Conservation (phyloP, 768 basidiomycete species). For the Boletus pseudo-olivaceus region DNA sequence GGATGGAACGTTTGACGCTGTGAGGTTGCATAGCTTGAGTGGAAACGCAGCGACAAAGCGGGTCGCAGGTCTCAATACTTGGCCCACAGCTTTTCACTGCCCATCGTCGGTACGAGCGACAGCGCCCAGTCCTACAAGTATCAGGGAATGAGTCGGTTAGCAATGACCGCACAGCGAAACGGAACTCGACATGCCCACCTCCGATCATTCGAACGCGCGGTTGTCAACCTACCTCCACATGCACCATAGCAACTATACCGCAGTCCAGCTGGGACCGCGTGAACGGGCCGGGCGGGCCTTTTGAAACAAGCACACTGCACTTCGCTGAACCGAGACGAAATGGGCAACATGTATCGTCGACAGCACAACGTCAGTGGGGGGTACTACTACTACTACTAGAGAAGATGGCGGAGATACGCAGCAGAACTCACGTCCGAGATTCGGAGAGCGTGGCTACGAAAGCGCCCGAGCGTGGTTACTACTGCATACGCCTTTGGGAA, state of each 20-base stretch:
- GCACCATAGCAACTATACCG: constrained; percentile 1
- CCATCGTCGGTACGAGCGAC: background rate
- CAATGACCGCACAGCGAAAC: background rate
- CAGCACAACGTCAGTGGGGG: background rate
- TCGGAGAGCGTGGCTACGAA: too few relatives aligned
- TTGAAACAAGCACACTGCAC: background rate
- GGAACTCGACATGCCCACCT: background rate
- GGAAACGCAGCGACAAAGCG: background rate
- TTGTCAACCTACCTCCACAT: constrained; percentile 3
- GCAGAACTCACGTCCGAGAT: too few relatives aligned
- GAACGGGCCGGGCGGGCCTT: background rate
- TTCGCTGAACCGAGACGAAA: background rate
- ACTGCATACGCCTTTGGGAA: too few relatives aligned
- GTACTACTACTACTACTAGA: too few relatives aligned
- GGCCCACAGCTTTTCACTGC: background rate
- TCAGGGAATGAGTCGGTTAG: background rate
- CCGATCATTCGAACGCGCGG: background rate
- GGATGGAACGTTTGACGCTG: background rate
- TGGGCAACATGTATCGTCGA: background rate
- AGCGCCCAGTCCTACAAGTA: background rate
- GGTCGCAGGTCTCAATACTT: background rate
- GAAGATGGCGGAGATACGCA: background rate
- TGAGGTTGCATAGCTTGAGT: background rate
- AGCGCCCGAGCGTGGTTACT: too few relatives aligned
- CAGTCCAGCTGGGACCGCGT: constrained; percentile 17